Evolutionary conservation across 2,329 filamentous ascomycete genomes (phyloP).

Genomic region (Didymella lethalis): DNA sequence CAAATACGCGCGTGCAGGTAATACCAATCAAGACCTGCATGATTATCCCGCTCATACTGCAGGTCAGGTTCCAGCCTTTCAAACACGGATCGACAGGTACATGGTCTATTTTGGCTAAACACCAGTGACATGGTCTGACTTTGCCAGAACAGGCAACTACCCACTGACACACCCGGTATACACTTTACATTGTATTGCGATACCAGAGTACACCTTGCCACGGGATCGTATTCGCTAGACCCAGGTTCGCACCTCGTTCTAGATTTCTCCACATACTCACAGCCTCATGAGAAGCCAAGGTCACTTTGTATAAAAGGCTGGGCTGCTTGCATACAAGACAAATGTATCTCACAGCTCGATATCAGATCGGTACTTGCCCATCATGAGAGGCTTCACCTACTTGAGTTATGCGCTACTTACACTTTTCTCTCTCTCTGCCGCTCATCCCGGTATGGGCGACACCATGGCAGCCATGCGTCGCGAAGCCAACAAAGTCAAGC

Average conservation of each 20-base stretch:
- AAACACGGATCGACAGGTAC: constrained; percentile 8
- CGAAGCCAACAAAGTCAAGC: constrained; percentile 23
- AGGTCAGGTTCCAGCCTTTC: background rate
- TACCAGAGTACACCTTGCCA: constrained; percentile 2
- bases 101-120: constrained; percentile 9
- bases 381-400: background rate
- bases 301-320: background rate
- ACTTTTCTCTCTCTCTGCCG: constrained; percentile 20
- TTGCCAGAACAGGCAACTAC: constrained; percentile 6
- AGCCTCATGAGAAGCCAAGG: background rate
- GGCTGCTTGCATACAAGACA: background rate
- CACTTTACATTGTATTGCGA: constrained; percentile 7
- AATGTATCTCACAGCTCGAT: background rate
- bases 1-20: background rate
- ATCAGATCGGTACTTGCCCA: background rate
- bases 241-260: background rate
- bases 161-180: background rate
- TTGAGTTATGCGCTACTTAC: constrained; percentile 11
- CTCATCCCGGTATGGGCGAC: constrained; percentile 28
- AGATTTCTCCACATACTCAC: background rate
- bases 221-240: constrained; percentile 4
- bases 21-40: background rate
- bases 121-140: constrained; percentile 5
- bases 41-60: constrained; percentile 3
- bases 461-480: constrained; percentile 22